Percentiles rank a stretch among this genome's conserved stretches.
Evolutionary conservation across 352 stramenopile species (phyloP).

Genomic region (Pythium plurisporium): DNA sequence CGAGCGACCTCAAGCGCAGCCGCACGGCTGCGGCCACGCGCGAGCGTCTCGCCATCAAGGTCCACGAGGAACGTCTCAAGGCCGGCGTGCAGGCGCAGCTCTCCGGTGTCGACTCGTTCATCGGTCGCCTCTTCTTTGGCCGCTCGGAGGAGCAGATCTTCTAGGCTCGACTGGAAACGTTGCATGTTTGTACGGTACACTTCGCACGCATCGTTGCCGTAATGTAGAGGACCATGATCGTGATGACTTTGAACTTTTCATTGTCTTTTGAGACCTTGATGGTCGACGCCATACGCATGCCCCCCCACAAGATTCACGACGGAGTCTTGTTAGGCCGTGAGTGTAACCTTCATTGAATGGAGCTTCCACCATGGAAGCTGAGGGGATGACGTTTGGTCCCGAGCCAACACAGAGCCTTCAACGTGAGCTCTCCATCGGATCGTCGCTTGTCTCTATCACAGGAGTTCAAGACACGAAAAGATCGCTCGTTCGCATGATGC

Average conservation of each 20-base stretch:
- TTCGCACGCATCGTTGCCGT: not conserved
- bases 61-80: constrained; percentile 57
- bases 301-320: no score
- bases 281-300: no score
- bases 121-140: constrained; percentile 74
- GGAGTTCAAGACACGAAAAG: no score
- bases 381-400: no score
- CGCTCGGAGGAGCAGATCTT: constrained; percentile 78
- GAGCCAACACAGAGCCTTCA: no score
- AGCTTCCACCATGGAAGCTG: no score
- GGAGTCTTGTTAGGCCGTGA: no score
- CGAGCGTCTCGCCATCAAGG: constrained; percentile 62
- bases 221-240: no score
- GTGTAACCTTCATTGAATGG: no score
- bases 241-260: no score
- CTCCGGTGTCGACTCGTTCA: constrained; percentile 51
- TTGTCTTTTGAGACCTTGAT: no score
- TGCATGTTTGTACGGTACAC: not conserved
- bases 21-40: constrained; percentile 71
- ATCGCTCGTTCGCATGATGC: not conserved
- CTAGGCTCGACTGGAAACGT: constrained; percentile 21
- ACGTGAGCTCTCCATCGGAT: no score
- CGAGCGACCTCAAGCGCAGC: constrained; percentile 94
- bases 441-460: constrained; percentile 2
- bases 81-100: constrained; percentile 37